Conservation (phyloP, 2,329 filamentous ascomycete species). For the Juglanconis juglandina region DNA sequence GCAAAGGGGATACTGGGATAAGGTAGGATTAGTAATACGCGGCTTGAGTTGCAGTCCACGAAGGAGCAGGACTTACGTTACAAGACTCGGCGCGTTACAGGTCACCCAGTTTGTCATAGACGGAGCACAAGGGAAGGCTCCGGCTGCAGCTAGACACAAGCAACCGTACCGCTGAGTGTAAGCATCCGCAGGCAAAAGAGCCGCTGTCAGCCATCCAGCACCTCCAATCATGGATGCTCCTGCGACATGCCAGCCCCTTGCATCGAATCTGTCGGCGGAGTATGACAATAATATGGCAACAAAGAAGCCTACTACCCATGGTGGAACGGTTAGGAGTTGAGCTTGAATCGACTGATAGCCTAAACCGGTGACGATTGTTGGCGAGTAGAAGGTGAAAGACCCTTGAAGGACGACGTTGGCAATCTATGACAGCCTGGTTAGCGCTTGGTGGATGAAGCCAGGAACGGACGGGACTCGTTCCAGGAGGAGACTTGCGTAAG, state of each 20-base stretch:
- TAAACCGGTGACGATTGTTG: conserved; percentile 46
- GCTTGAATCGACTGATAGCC: conserved; percentile 27
- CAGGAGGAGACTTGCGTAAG: not conserved
- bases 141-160: conserved; percentile 33
- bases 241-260: conserved; percentile 24
- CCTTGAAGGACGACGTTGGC: conserved; percentile 26
- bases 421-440: conserved; percentile 26
- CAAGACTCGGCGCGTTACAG: conserved; percentile 33
- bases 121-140: conserved; percentile 34
- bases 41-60: too few relatives aligned
- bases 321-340: conserved; percentile 27
- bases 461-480: not conserved
- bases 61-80: conserved; percentile 20
- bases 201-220: conserved; percentile 30
- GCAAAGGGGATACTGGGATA: conserved; percentile 28
- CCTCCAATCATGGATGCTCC: conserved; percentile 27
- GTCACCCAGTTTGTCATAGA: conserved; percentile 36
- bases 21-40: not conserved
- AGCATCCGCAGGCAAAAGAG: conserved; percentile 25
- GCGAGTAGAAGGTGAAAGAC: conserved; percentile 50
- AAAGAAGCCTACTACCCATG: conserved; percentile 27
- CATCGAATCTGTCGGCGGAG: conserved; percentile 24
- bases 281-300: conserved; percentile 25
- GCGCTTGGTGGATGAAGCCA: conserved; percentile 4
- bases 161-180: conserved; percentile 31